Conservation (phyloP, 768 basidiomycete genomes). For the Russula griseocarnosa region DNA sequence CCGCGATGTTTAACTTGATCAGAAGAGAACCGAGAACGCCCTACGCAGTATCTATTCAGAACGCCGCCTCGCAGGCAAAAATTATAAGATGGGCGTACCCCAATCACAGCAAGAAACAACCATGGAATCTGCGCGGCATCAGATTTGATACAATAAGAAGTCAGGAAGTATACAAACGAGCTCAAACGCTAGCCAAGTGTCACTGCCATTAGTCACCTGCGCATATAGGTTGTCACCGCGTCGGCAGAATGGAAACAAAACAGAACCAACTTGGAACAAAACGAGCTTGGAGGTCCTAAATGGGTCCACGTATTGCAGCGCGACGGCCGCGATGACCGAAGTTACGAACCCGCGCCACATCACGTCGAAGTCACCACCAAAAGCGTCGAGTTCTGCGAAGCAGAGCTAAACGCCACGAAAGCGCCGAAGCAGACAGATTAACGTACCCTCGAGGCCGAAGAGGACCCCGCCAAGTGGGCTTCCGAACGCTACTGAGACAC, state of each 20-base stretch:
- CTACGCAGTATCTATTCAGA: slow-evolving; percentile 35
- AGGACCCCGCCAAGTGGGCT: slow-evolving; percentile 83
- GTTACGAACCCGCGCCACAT: slow-evolving; percentile 89
- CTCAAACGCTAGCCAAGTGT: slow-evolving; percentile 70
- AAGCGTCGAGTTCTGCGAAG: slow-evolving; percentile 57
- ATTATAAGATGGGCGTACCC: slow-evolving; percentile 40
- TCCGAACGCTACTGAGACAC: slow-evolving; percentile 85
- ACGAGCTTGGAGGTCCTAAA: slow-evolving; percentile 84
- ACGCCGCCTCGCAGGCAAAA: slow-evolving; percentile 7
- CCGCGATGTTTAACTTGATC: slow-evolving; percentile 61
- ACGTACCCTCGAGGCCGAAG: slow-evolving; percentile 70
- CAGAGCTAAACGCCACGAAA: background rate
- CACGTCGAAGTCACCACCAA: slow-evolving; percentile 68
- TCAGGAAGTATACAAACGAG: slow-evolving; percentile 42
- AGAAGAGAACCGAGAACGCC: slow-evolving; percentile 62
- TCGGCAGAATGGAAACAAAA: background rate
- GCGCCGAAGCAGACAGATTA: background rate
- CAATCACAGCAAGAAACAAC: slow-evolving; percentile 57
- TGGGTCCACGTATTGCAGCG: slow-evolving; percentile 79
- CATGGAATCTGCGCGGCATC: slow-evolving; percentile 56
- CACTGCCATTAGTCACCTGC: slow-evolving; percentile 54
- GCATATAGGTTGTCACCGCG: background rate
- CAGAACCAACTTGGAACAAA: slow-evolving; percentile 56
- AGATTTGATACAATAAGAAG: slow-evolving; percentile 7
- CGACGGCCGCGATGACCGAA: slow-evolving; percentile 81